Evolutionary conservation across 352 stramenopile genomes (phyloP).

Genomic region (Globisporangium carolinianum): DNA sequence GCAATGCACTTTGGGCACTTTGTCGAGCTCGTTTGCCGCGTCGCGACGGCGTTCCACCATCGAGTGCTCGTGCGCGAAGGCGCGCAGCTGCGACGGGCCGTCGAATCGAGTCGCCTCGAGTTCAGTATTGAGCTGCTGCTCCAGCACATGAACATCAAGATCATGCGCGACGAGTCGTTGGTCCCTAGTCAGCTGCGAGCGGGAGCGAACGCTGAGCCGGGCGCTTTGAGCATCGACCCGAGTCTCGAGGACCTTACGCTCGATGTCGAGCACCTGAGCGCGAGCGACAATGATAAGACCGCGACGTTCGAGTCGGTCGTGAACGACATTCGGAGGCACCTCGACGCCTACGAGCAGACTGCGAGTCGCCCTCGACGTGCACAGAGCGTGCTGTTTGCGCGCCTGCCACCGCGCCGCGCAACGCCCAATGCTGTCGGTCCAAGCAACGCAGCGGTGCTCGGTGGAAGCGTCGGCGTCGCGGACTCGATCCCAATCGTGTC

Average conservation of each 20-base stretch:
- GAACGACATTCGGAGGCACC: constrained; percentile 22
- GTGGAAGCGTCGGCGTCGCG: constrained; percentile 3
- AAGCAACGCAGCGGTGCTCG: not conserved
- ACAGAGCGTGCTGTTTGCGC: constrained; percentile 29
- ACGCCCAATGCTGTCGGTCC: not conserved
- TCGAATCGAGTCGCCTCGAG: constrained; percentile 54
- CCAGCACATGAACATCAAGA: constrained; percentile 44
- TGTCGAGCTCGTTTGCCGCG: constrained; percentile 55
- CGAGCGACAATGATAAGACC: constrained; percentile 5
- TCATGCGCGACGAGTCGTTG: constrained; percentile 13
- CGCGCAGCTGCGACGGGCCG: constrained; percentile 37
- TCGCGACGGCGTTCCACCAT: constrained; percentile 46
- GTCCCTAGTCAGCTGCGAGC: not conserved
- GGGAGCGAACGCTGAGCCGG: not conserved
- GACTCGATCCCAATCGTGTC: constrained; percentile 31
- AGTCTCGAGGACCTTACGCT: constrained; percentile 8
- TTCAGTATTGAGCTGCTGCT: constrained; percentile 56
- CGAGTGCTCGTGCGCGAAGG: constrained; percentile 36
- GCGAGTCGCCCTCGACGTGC: constrained; percentile 12
- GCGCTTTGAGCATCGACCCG: not conserved
- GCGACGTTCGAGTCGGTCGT: constrained; percentile 15
- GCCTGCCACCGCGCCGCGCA: constrained; percentile 24
- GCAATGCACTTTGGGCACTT: constrained; percentile 53
- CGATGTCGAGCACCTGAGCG: constrained; percentile 3
- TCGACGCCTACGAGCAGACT: constrained; percentile 17